Conservation (phyloP, 371 early-diverging fungal species). For the Mortierella sp. region DNA sequence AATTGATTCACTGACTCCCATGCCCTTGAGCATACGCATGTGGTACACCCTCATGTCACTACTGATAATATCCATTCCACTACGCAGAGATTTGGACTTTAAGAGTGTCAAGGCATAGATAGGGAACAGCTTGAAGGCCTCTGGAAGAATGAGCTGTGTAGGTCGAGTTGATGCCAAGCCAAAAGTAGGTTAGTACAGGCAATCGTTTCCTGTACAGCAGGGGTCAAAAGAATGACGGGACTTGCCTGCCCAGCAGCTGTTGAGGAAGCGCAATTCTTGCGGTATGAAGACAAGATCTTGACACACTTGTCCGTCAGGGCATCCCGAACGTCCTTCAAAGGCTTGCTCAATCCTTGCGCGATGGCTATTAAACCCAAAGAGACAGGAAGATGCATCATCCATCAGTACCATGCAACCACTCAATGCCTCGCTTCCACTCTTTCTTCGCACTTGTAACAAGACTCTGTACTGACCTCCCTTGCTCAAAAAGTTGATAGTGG, state of each 20-base stretch:
- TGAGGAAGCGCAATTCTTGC: constrained; percentile 90
- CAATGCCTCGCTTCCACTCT: not conserved
- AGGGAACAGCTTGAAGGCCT: constrained; percentile 95
- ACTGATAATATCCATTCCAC: constrained; percentile 62
- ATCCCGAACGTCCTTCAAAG: constrained; percentile 85
- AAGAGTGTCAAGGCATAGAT: constrained; percentile 87
- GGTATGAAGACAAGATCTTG: constrained; percentile 90
- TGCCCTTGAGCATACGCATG: constrained; percentile 79
- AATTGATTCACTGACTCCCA: constrained; percentile 75
- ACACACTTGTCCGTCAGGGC: constrained; percentile 88
- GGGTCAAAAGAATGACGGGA: constrained; percentile 53
- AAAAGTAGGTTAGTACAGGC: too few relatives aligned
- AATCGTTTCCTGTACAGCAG: not conserved
- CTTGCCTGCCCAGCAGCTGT: constrained; percentile 90
- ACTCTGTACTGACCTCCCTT: constrained; percentile 67
- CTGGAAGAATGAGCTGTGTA: constrained; percentile 89
- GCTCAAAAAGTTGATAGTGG: constrained; percentile 84
- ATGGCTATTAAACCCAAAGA: constrained; percentile 61
- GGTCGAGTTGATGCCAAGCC: constrained; percentile 21
- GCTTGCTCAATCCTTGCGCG: constrained; percentile 68
- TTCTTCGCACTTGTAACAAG: too few relatives aligned
- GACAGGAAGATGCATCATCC: not conserved
- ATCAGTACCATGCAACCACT: not conserved
- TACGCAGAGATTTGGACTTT: constrained; percentile 81
- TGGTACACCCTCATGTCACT: constrained; percentile 81